phyloP scores from a whole-genome alignment of 768 basidiomycete species.

The Artomyces pyxidatus region DNA sequence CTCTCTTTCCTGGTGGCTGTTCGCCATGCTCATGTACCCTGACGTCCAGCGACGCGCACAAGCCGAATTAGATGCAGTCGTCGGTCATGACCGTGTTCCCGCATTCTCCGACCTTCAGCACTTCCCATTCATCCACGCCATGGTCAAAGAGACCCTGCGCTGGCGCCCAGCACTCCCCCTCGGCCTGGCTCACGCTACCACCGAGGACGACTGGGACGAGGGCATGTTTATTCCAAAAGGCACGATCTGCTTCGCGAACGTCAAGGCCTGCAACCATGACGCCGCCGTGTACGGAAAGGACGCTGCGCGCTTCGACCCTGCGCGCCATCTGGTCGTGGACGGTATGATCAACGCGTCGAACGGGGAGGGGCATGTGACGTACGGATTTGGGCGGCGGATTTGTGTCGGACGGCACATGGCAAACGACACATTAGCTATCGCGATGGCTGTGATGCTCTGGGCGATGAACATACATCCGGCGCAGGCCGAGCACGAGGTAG shows the following conservation, averaged over 20 bases:
- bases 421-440: background rate
- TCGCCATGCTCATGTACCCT: slow-evolving; percentile 5
- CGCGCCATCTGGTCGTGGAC: background rate
- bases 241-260: background rate
- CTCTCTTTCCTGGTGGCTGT: background rate
- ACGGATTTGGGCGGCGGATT: background rate
- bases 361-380: background rate
- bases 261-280: background rate
- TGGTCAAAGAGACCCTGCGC: background rate
- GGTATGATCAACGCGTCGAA: background rate
- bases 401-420: background rate
- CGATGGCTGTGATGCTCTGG: background rate
- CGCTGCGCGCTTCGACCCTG: background rate
- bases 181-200: background rate
- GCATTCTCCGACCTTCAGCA: slow-evolving; percentile 3
- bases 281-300: background rate
- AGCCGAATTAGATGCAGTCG: slow-evolving; percentile 10
- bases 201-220: background rate
- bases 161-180: background rate
- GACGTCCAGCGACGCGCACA: slow-evolving; percentile 8
- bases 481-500: background rate
- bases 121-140: background rate
- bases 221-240: background rate
- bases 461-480: background rate
- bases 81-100: slow-evolving; percentile 7